phyloP scores from a whole-genome alignment of 2,329 filamentous ascomycete genomes.

The Dactylellina leptospora region DNA sequence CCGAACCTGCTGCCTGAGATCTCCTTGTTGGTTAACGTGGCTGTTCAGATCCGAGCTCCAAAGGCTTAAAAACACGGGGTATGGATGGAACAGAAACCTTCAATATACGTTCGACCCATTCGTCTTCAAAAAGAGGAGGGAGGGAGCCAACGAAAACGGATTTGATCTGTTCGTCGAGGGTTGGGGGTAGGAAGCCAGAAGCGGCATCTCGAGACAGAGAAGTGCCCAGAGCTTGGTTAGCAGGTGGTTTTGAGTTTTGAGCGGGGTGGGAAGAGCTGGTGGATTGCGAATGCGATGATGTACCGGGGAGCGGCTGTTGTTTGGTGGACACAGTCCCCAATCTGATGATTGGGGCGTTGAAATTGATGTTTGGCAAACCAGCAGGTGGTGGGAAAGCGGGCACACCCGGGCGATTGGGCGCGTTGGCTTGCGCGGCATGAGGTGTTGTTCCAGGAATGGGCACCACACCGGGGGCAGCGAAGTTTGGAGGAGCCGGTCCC shows the following conservation, averaged over 20 bases:
- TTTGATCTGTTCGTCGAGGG: constrained; percentile 86
- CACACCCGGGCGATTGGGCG: constrained; percentile 73
- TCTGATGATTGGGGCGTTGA: constrained; percentile 94
- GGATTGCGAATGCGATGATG: constrained; percentile 21
- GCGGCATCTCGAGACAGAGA: constrained; percentile 38
- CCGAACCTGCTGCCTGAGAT: constrained; percentile 60
- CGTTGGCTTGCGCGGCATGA: constrained; percentile 77
- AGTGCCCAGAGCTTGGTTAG: constrained; percentile 10
- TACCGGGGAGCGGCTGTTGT: constrained; percentile 59
- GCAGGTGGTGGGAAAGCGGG: constrained; percentile 86
- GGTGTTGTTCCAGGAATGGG: constrained; percentile 79
- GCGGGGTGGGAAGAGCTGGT: constrained; percentile 10
- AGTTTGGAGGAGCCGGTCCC: constrained; percentile 48
- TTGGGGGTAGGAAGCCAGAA: constrained; percentile 71
- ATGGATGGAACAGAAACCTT: constrained; percentile 45
- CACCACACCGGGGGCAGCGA: constrained; percentile 78
- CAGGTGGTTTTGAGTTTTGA: constrained; percentile 19
- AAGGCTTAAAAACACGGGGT: too few relatives aligned
- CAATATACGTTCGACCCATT: constrained; percentile 80
- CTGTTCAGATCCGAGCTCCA: too few relatives aligned
- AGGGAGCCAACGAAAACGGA: constrained; percentile 91
- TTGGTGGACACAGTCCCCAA: constrained; percentile 81
- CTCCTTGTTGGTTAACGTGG: neutral
- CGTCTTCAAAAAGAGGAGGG: constrained; percentile 77
- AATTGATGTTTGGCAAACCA: constrained; percentile 97